These are phyloP conservation scores for Tolypocladium capitatum DNA, from an alignment of 2,329 filamentous ascomycete species.

Conservation along the genomic window DNA sequence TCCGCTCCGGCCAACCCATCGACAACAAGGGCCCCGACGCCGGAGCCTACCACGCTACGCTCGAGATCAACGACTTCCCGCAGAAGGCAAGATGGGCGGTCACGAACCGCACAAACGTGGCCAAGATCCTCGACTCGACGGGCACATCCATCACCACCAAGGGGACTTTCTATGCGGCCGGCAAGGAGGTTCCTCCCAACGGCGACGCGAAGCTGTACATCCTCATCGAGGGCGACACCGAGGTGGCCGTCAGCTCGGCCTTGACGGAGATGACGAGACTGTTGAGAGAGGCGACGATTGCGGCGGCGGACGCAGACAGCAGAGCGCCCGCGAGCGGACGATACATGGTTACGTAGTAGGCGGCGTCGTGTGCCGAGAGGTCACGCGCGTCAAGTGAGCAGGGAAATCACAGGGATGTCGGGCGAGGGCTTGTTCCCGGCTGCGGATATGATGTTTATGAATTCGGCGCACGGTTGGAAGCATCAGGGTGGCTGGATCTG, in stretches of 20 bases:
- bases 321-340: slow-evolving; percentile 66
- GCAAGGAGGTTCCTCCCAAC: slow-evolving; percentile 63
- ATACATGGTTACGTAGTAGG: slow-evolving; percentile 65
- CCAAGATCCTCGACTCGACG: slow-evolving; percentile 90
- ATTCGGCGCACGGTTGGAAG: background rate
- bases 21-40: slow-evolving; percentile 98
- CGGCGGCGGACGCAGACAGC: slow-evolving; percentile 75
- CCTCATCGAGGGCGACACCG: slow-evolving; percentile 92
- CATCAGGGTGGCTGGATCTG: background rate
- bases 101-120: slow-evolving; percentile 95
- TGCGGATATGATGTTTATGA: background rate
- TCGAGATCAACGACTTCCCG: slow-evolving; percentile 99
- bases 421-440: background rate
- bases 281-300: slow-evolving; percentile 79
- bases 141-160: slow-evolving; percentile 96
- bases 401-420: background rate
- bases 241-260: slow-evolving; percentile 78
- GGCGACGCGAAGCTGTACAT: slow-evolving; percentile 94
- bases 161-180: slow-evolving; percentile 73
- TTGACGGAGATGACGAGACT: slow-evolving; percentile 82
- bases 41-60: slow-evolving; percentile 87
- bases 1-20: slow-evolving; percentile 84
- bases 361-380: background rate
- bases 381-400: background rate
- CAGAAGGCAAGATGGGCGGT: slow-evolving; percentile 98